Evolutionary conservation across 257 asterid genomes (phyloP).

Genomic region (Nyctanthes arbortristis): DNA sequence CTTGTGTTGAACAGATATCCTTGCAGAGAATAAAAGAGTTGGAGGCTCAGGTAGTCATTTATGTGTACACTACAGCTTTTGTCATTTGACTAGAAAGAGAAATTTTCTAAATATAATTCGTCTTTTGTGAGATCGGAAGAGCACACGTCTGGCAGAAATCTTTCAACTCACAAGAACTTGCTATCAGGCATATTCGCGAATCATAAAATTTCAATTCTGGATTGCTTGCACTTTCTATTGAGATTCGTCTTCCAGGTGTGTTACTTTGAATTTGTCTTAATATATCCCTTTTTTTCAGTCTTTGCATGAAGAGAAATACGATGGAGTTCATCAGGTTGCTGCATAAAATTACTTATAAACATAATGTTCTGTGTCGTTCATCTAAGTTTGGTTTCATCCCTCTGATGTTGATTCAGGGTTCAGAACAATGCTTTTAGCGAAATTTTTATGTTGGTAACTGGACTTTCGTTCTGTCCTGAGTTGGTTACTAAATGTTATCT

Average conservation of each 20-base stretch:
- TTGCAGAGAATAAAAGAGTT: slow-evolving; percentile 81
- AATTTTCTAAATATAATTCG: slow-evolving; percentile 22
- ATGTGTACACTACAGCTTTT: not conserved
- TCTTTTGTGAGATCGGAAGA: slow-evolving; percentile 50
- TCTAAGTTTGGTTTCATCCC: not conserved
- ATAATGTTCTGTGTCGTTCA: not conserved
- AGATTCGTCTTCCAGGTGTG: slow-evolving; percentile 31
- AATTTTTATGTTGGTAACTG: no score
- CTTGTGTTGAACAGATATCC: slow-evolving; percentile 72
- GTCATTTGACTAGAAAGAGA: slow-evolving; percentile 10
- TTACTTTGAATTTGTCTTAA: not conserved
- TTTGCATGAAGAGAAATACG: not conserved
- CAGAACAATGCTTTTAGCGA: no score
- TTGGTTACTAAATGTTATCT: no score
- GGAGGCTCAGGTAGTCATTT: slow-evolving; percentile 72
- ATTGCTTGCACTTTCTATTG: slow-evolving; percentile 21
- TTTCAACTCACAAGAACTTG: slow-evolving; percentile 36
- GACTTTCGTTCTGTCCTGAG: not conserved
- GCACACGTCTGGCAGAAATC: slow-evolving; percentile 53
- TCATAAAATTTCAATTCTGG: slow-evolving; percentile 20
- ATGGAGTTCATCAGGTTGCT: not conserved
- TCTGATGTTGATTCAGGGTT: not conserved
- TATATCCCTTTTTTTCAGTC: not conserved
- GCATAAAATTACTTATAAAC: not conserved
- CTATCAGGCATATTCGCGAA: slow-evolving; percentile 32